Evolutionary conservation across 1,284 basidiomycete species (phyloP), one percentile per base, ranked within the genome.

Genomic region (Xerocomus minutiporus): DNA sequence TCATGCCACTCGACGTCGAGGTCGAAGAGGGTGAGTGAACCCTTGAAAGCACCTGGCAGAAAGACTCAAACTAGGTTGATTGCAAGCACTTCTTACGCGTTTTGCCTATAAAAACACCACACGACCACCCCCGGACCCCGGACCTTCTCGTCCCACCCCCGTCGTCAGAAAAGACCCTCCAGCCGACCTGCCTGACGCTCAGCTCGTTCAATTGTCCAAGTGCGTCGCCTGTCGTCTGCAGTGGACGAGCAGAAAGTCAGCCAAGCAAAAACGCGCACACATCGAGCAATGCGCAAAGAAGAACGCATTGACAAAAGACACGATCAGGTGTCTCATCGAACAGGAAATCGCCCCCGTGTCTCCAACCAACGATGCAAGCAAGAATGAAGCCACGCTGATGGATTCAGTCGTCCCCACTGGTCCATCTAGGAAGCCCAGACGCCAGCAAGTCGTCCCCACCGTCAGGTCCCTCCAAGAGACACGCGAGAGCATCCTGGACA

Each of bases 161-260:
- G 35, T 12, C 25, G 7, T 11, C 28, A 50, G 15, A 17, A 58
- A 45, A 39, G 44, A 42, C 31, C 31, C 26, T 29, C 54, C 63
- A 1, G 60, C 58, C 9, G 71, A 74, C 48, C 73, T 83, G 53
- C 63, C 78, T 0, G 75, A 79, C 36, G 48, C 66, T 1, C 72
- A 83, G 25, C 63, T 89, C 11, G 63, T 63, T 2, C 73, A 62
- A 17, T 62, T 91, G 1, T 63, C 69, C 11, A 80, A 73, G 58
- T 91, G 88, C 59, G 74, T 89, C 42, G 75, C 77, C 44, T 92
- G 89, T 60, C 77, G 81, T 36, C 63, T 77, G 9, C 66, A 68
- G 0, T 92, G 88, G 88, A 89, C 86, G 2, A 68, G 77, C 7
- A 73, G 78, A 48, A 92, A 92, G 65, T 77, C 78, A 6, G 70